Base-by-base conservation (phyloP, 306 rosid genomes). In the Fragaria ananassa region DNA sequence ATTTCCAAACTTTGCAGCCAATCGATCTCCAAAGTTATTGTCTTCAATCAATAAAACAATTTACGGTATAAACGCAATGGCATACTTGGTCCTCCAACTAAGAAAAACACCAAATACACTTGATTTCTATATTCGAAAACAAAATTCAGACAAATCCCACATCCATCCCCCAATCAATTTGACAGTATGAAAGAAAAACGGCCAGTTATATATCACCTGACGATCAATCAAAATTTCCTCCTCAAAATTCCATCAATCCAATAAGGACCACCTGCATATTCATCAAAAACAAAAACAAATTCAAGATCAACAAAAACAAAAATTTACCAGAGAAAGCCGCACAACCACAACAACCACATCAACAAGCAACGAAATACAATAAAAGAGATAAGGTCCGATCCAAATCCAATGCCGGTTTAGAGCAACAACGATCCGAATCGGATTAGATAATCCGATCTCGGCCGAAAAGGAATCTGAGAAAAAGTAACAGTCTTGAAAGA, bases 181-280 rank as follows among this genome's bases (percentile, higher is more conserved):
- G 53, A 77, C 50, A n/a, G 53, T 74, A 53, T 69, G 2, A 79
- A 78, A 72, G 73, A 76, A 84, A 62, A 56, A 76, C 72, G 80
- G 74, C 50, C 34, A 23, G 79, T 51, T 82, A 61, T 39, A 10
- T 70, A 60, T 54, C 81, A 69, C 76, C 69, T 70, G 84, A 57
- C 75, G 82, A 68, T 76, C 51, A 44, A 49, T 56, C 25, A 37
- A 76, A 78, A 44, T 7, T 75, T 49, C 46, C 83, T 74, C 49
- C 57, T 45, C 74, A 31, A 74, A 72, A 79, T 83, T 77, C 75
- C 76, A 75, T 80, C 81, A 70, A 78, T 41, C 62, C 78, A 83
- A 80, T 78, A 64, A 83, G 80, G 82, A 71, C 54, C 70, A 83
- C 49, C 95, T 89, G 90, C 81, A 85, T 80, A 85, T 74, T 64